Evolutionary conservation across 805 yeast species (phyloP).

Genomic region (Tetrapisispora pingtungensis): DNA sequence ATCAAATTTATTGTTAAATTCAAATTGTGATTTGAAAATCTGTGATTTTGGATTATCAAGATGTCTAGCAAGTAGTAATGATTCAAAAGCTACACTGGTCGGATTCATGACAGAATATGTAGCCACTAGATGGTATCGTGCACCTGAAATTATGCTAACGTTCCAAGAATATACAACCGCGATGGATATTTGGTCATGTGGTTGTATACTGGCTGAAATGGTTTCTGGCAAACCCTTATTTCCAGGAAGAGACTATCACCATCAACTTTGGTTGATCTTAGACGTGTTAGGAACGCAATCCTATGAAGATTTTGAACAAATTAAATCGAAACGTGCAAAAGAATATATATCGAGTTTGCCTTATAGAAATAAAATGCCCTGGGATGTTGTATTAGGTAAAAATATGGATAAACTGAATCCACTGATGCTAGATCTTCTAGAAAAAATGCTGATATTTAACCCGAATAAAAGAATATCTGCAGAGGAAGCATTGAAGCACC

Average conservation of each 20-base stretch:
- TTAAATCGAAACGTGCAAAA: slow-evolving; percentile 64
- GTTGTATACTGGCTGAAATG: slow-evolving; percentile 69
- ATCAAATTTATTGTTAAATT: slow-evolving; percentile 54
- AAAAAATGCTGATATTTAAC: slow-evolving; percentile 59
- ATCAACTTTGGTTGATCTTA: slow-evolving; percentile 56
- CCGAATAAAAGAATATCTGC: slow-evolving; percentile 69
- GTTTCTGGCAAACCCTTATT: slow-evolving; percentile 51
- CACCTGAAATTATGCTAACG: slow-evolving; percentile 74
- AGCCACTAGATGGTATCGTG: slow-evolving; percentile 79
- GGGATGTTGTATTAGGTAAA: slow-evolving; percentile 26
- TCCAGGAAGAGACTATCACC: slow-evolving; percentile 67
- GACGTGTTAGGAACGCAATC: slow-evolving; percentile 66
- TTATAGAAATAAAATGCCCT: slow-evolving; percentile 44
- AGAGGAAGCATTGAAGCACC: slow-evolving; percentile 63
- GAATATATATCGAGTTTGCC: slow-evolving; percentile 66
- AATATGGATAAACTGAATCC: slow-evolving; percentile 29
- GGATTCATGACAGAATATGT: slow-evolving; percentile 69
- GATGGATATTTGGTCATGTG: slow-evolving; percentile 73
- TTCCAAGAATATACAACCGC: slow-evolving; percentile 65
- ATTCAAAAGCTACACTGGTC: slow-evolving; percentile 37
- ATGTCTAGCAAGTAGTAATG: slow-evolving; percentile 32
- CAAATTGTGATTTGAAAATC: slow-evolving; percentile 63
- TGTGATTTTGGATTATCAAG: slow-evolving; percentile 76
- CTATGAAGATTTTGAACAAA: slow-evolving; percentile 62
- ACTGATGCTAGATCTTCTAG: slow-evolving; percentile 49